Evolutionary conservation across 352 stramenopile species (phyloP), one percentile per base, ranked within the genome.

Genomic region (Phytopythium kandeliae): DNA sequence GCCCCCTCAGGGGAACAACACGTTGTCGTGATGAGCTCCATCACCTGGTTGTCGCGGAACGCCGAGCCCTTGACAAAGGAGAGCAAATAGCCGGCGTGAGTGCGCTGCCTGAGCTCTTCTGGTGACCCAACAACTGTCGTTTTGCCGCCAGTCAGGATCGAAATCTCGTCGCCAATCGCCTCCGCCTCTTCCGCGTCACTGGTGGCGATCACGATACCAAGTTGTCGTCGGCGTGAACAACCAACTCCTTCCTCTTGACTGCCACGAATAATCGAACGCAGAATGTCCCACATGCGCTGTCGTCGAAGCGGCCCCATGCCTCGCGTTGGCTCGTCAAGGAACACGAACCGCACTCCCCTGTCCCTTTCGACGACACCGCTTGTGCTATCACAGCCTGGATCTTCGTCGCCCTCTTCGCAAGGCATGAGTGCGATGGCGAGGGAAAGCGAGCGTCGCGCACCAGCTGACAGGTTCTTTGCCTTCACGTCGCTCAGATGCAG

Each of bases 221-320:
- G 58, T 34, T 74, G 57, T 53, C 71, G 36, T 16, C 62, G 40
- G 26, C 21, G 26, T n/a, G 9, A n/a, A 17, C 1, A n/a, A 12
- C 16, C 10, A 2, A 30, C 10, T 26, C 28, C 33, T 3, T 25
- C 44, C 15, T 38, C 45, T 31, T 41, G 28, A 19, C n/a, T 51
- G 10, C 5, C 9, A 12, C 22, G 28, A 21, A 38, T 43, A 33
- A 65, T 67, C 46, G 64, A 52, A 3, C 65, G 54, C 5, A 82
- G 54, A 10, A 94, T 57, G 26, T 86, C 58, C 87, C 87, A 97
- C 62, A 97, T 74, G 38, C 97, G 97, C 34, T 89, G 66, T 24
- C 93, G 70, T n/a, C 61, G 81, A 60, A 95, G 97, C 19, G 92
- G 89, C 56, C 98, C 95, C 88, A 98, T 97, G 6, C 92, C 92